phyloP scores from a whole-genome alignment of 2,329 filamentous ascomycete species.

The Hypomyces perniciosus region DNA sequence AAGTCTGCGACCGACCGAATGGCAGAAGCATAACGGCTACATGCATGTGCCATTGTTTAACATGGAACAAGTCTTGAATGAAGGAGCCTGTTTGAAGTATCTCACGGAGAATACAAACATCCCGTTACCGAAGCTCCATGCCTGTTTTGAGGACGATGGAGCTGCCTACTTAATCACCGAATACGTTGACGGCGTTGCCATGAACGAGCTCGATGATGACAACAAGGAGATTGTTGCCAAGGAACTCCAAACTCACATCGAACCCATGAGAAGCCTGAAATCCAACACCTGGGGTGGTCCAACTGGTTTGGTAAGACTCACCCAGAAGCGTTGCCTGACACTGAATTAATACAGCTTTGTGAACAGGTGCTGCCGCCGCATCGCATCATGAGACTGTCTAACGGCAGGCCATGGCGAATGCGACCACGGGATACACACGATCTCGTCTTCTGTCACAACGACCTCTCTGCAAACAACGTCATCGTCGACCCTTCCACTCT shows the following conservation, averaged over 20 bases:
- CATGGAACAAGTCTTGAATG: conserved; percentile 16
- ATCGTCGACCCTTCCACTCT: conserved; percentile 19
- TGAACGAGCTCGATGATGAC: conserved; percentile 9
- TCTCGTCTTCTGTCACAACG: conserved; percentile 18
- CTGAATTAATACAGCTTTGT: background rate
- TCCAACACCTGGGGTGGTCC: conserved; percentile 16
- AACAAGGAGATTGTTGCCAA: conserved; percentile 10
- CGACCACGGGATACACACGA: conserved; percentile 11
- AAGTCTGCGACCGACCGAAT: conserved; percentile 13
- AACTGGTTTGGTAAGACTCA: conserved; percentile 10
- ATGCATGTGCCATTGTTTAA: conserved; percentile 12
- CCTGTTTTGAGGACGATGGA: conserved; percentile 15
- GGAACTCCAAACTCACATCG: conserved; percentile 13
- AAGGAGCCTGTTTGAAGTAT: conserved; percentile 13
- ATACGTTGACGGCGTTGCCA: conserved; percentile 14
- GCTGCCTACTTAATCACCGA: conserved; percentile 16
- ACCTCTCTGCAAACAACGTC: conserved; percentile 13
- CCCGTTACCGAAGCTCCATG: conserved; percentile 16
- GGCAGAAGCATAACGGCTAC: conserved; percentile 11
- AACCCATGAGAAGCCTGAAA: conserved; percentile 10
- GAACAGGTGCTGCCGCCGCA: conserved; percentile 15
- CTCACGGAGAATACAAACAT: conserved; percentile 16
- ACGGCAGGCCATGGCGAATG: conserved; percentile 13
- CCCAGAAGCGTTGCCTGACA: background rate
- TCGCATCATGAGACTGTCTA: conserved; percentile 9